These are phyloP conservation scores for Beauveria australis DNA, from an alignment of 2,329 filamentous ascomycete species.

Conservation along the genomic window DNA sequence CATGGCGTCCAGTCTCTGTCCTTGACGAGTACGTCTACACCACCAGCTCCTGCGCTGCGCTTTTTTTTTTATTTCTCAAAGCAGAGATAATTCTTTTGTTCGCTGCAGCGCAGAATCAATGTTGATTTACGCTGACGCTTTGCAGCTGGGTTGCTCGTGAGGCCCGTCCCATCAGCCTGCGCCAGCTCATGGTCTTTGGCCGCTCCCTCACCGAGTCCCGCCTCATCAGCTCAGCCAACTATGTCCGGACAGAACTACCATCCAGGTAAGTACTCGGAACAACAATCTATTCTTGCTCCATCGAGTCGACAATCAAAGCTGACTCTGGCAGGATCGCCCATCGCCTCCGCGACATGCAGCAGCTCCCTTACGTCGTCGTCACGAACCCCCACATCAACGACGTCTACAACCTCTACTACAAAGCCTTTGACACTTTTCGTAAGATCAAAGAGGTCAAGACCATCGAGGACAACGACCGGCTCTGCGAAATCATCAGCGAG, in stretches of 20 bases:
- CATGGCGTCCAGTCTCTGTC: conserved; percentile 55
- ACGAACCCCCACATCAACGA: conserved; percentile 91
- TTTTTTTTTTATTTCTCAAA: neutral
- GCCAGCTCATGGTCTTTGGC: conserved; percentile 95
- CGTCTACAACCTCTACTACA: conserved; percentile 95
- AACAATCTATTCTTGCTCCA: no score
- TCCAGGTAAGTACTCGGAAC: conserved; percentile 48
- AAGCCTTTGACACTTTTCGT: conserved; percentile 87
- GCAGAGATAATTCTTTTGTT: neutral
- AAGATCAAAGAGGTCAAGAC: conserved; percentile 75
- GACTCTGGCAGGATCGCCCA: conserved; percentile 63
- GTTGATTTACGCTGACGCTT: neutral
- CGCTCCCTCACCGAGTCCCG: conserved; percentile 84
- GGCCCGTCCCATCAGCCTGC: conserved; percentile 88
- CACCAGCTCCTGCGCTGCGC: neutral
- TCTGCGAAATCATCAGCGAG: conserved; percentile 71
- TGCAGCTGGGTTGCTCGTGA: conserved; percentile 85
- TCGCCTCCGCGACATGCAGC: conserved; percentile 94
- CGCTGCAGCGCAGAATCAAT: neutral
- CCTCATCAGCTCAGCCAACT: conserved; percentile 90
- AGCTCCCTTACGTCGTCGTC: conserved; percentile 88
- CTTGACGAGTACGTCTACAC: conserved; percentile 49
- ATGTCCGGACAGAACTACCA: conserved; percentile 89
- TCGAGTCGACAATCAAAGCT: neutral
- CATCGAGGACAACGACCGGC: conserved; percentile 79